Evolutionary conservation across 257 asterid species (phyloP), one percentile per base, ranked within the genome.

Genomic region (Fraxinus americana): DNA sequence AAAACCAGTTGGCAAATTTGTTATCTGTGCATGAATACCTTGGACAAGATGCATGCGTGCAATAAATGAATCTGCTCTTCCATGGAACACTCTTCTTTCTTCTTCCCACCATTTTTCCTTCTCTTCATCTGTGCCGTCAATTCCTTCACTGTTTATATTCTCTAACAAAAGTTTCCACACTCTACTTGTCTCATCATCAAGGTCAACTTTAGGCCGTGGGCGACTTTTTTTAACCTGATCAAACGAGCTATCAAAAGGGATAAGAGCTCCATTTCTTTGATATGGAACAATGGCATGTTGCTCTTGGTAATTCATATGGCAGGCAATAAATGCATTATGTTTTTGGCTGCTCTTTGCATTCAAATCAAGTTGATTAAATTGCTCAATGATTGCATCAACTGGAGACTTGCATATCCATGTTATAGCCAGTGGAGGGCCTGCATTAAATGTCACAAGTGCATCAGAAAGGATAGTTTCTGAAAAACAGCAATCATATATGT

Each of bases 11-110:
- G 52, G 13, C 8, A n/a, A 81, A 73, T 61, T 68, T 71, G 57
- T 39, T 41, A 38, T n/a, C 38, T 74, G 45, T 3, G 59, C 32
- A 54, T 34, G 30, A 12, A 57, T 85, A 88, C 91, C 91, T 80
- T 85, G 91, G 82, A 88, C 89, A 30, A 85, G 91, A 77, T 80
- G 91, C 91, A 88, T 88, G 32, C 88, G 86, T 29, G 91, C 91
- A 48, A 88, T 83, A 77, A 88, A 88, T 65, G 91, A 88, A 75
- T 88, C 84, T 75, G 89, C 84, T 78, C 91, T 86, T 74, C 89
- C 83, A 71, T 74, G 86, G 82, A 88, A 88, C 63, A 88, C 87
- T 70, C 80, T 52, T 45, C 91, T 83, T 79, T 88, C 89, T 34
- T 82, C 82, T 75, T 83, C 87, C 91, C 91, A 88, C 88, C 88